Base-by-base conservation (phyloP, 352 stramenopile genomes). In the Phytophthora cajani region DNA sequence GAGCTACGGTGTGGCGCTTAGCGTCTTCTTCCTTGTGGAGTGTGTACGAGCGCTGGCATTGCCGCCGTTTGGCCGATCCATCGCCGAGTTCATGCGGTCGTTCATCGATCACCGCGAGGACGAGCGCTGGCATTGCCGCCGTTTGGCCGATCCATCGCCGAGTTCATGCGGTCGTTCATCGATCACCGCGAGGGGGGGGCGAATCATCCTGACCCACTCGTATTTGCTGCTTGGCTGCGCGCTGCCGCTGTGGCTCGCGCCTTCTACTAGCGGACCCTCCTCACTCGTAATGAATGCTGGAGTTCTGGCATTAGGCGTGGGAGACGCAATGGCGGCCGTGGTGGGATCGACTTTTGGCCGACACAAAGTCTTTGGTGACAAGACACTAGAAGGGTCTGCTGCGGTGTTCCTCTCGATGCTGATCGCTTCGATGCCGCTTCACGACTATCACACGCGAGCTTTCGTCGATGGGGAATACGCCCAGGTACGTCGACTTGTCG, bases 191-290 rank as follows among this genome's bases (percentile, higher is more conserved):
- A 93, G 32, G 82, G n/a, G n/a, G n/a, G n/a, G 86, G 7, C 79
- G 80, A 17, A 66, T 88, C 23, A 82, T 91, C 25, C 47, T 93
- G 40, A 92, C 82, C 14, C 86, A 92, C 62, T 86, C 81, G 42
- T 93, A 93, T 58, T 42, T 93, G 50, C 74, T 93, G 11, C 69
- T 93, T 1, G 84, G 86, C 3, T 93, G 86, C 65, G 86, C 86
- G 14, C 42, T 93, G n/a, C 85, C 85, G 3, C 60, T 90, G 21
- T 93, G 85, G 85, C 62, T 93, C 4, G 60, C 74, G 8, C 44
- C 62, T 5, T 44, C 60, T 27, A 30, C 50, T 8, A 58, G 40
- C 3, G 3, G 59, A 3, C 42, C 16, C 17, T 23, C 42, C 21
- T 5, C 42, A 2, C 67, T 91, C 2, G 64, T 80, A 17, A 69